These are phyloP conservation scores for Luffa aegyptiaca DNA, from an alignment of 306 rosid genomes.

Conservation along the genomic window DNA sequence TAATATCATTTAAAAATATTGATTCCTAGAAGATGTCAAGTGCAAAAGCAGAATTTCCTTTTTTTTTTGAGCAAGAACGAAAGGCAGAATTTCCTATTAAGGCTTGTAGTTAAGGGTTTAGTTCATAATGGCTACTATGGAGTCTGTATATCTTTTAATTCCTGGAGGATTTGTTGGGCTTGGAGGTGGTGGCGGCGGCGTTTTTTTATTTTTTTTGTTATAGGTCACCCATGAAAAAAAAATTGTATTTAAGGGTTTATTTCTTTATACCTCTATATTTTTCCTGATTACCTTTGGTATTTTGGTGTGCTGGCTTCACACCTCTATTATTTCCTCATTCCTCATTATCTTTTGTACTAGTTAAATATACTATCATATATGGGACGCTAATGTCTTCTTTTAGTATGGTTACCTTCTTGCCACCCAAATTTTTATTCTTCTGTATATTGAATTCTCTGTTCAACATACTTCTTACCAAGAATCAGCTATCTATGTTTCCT, in stretches of 20 bases:
- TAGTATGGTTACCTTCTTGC: neutral
- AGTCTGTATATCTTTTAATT: neutral
- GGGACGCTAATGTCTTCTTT: neutral
- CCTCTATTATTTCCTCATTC: neutral
- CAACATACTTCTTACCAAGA: neutral
- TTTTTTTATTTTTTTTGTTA: neutral
- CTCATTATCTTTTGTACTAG: neutral
- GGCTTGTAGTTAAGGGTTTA: neutral
- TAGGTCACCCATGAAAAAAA: neutral
- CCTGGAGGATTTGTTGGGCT: neutral
- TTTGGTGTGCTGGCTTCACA: neutral
- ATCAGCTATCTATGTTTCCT: neutral
- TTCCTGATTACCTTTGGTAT: neutral
- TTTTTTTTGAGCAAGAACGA: too few species aligned
- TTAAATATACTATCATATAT: neutral
- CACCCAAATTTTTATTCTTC: neutral
- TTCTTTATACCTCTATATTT: neutral
- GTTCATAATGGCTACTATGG: neutral
- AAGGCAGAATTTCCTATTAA: neutral
- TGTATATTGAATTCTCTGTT: neutral
- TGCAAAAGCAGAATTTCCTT: neutral
- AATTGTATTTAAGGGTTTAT: neutral
- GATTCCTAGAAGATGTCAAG: neutral
- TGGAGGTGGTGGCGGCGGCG: neutral
- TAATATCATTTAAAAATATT: neutral